Evolutionary conservation across 495 filamentous ascomycete genomes (phyloP), one percentile per base, ranked within the genome.

Genomic region (Tricharina praecox): DNA sequence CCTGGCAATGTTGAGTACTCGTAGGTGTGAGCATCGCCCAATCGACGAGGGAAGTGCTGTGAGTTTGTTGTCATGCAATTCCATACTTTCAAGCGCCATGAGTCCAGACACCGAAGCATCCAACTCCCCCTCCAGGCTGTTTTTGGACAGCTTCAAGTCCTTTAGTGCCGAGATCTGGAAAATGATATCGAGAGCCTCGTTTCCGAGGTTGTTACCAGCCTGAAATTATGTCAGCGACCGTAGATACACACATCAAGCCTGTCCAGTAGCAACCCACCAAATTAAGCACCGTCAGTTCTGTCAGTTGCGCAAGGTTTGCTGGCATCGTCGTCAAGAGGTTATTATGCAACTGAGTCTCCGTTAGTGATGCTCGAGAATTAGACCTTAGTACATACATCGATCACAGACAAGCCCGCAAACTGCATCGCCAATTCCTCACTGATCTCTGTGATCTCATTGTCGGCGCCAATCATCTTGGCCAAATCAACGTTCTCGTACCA

Each of bases 401-500:
- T 60, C 3, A 70, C 70, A 56, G 93, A 83, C 15, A 97, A 55
- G 1, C 80, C 86, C 5, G 80, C 79, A 65, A 99, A 96, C 51
- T 88, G 76, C 48, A 75, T 77, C 4, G 78, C 81, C 10, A 85
- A 65, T 0, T 68, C 61, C 35, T 88, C 82, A 15, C 72, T 66
- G 23, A 99, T 70, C 26, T 70, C 65, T 54, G 79, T 73, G 47
- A 99, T 59, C 58, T 95, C 85, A 59, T 99, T 96, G 59, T 95
- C 87, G 10, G 90, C 87, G 25, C 82, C 86, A 53, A 87, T 76
- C 40, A 99, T 75, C 46, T 81, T 77, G 7, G 79, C 78, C n/a
- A 99, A 67, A 60, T 96, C 92, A 11, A 99, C 86, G 45, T 80
- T 79, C 64, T 96, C 88, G 23, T 85, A 87, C 90, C 90, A 97